Evolutionary conservation across 2,329 filamentous ascomycete species (phyloP), one percentile per base, ranked within the genome.

Genomic region (Neofusicoccum umdonicola): DNA sequence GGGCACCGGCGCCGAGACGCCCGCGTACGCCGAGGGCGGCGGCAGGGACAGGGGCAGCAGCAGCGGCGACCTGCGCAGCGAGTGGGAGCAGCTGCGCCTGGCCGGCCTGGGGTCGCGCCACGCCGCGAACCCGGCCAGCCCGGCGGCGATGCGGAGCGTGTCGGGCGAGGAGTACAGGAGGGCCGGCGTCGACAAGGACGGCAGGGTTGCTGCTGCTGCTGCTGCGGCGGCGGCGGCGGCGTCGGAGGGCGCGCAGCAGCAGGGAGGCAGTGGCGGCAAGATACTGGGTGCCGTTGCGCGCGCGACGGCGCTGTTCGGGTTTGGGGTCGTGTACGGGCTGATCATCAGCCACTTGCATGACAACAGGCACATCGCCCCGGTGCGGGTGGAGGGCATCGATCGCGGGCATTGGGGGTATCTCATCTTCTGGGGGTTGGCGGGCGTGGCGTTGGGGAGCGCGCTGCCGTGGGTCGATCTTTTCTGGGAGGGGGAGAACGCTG

Each of bases 401-500:
- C 79, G 82, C 34, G 79, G 80, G 68, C 80, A 76, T 73, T 89
- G 88, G 85, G 78, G 81, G 48, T 96, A 96, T 74, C 80, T 96
- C 63, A 79, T 83, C 0, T 89, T 91, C 67, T 99, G 95, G 94
- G 95, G 93, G 1, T 71, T 89, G 9, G 88, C 89, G 0, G 93
- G 93, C 15, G 87, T 97, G 4, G 82, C 85, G 0, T 79, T 97
- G 27, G 95, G 95, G 5, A 89, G 88, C 65, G 77, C 96, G 58
- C 79, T 98, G 65, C 95, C 95, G 1, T 94, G 89, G 85, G 85
- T 97, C 19, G 95, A 99, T 75, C 81, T 84, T 11, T 76, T 93
- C 9, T 95, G 90, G 87, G 87, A 89, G 66, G 67, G 69, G 2
- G 80, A 83, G 48, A 76, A 80, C 68, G 63, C 34, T 19, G 63